phyloP scores from a whole-genome alignment of 192 early-diverging fungal genomes.

The Coemansia sp. region DNA sequence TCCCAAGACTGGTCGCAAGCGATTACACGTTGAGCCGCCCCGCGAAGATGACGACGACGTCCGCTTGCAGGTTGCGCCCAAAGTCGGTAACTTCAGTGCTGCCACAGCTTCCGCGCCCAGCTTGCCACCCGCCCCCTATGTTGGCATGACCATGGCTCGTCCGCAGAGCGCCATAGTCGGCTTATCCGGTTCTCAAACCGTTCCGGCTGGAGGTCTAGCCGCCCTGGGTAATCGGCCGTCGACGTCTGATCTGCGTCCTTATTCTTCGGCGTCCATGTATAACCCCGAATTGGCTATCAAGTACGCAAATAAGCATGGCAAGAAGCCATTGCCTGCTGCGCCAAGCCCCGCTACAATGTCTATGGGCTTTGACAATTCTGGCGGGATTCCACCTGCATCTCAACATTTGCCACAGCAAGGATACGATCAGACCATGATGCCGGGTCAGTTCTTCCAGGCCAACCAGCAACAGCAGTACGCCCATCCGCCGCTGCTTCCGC shows the following conservation, averaged over 20 bases:
- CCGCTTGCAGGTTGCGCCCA: conserved; percentile 20
- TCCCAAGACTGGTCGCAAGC: conserved; percentile 39
- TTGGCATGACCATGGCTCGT: background rate
- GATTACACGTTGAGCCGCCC: conserved; percentile 3
- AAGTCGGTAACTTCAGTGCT: conserved; percentile 3
- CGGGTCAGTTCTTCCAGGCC: conserved; percentile 27
- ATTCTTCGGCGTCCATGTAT: conserved; percentile 52
- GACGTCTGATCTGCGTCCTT: conserved; percentile 48
- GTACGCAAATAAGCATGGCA: conserved; percentile 52
- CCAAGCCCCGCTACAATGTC: conserved; percentile 6
- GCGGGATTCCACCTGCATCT: background rate
- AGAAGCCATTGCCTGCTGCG: conserved; percentile 42
- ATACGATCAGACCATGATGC: conserved; percentile 46
- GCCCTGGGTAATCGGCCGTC: conserved; percentile 30
- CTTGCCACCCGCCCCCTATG: conserved; percentile 6
- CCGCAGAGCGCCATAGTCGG: conserved; percentile 3
- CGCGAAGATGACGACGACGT: conserved; percentile 20
- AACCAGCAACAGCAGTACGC: conserved; percentile 19
- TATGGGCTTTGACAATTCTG: conserved; percentile 4
- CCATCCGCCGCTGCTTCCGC: background rate
- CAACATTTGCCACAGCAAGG: conserved; percentile 3
- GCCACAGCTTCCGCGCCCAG: conserved; percentile 34
- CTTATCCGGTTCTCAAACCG: background rate
- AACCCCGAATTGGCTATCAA: conserved; percentile 43
- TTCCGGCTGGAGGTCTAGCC: background rate